Evolutionary conservation across 2,329 filamentous ascomycete species (phyloP), one percentile per base, ranked within the genome.

Genomic region (Ophiocordyceps camponoti-floridani): DNA sequence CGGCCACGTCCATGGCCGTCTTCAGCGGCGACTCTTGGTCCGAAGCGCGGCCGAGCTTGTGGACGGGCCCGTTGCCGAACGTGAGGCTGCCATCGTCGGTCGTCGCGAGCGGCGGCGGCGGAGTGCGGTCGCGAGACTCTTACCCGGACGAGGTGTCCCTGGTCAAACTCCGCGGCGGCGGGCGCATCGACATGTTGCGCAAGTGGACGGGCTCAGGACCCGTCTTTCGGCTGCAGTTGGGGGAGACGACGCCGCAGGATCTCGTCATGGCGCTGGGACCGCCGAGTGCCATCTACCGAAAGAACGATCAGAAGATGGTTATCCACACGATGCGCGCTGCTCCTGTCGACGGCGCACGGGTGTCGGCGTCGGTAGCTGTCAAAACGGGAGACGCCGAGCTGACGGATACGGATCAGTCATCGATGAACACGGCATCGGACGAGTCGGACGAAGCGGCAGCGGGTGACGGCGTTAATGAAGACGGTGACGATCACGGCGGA

Each of bases 1-100:
- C 82, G 7, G 88, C 89, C 2, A 80, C 73, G 0, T 85, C 84
- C 1, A 91, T 96, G 82, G 87, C 88, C 4, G 74, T 98, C 4
- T 98, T 94, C 58, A 81, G 77, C 53, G 91, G 91, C 23, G 75
- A 83, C 44, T 95, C 88, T 2, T 98, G 91, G 91, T 75, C 85
- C 1, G 83, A 93, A 52, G 82, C 82, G 12, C 75, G 89, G 48
- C 71, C 75, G 26, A 77, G 70, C 11, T 65, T 98, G 1, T 96
- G 87, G 70, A 84, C 79, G 1, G 79, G 81, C 51, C 66, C 72
- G 10, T 74, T 89, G 7, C 75, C 81, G 1, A 83, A 84, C 53
- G 75, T 88, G 49, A 81, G 89, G 51, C 77, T 79, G 2, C 75
- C 82, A 41, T 70, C 78, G 1, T 69, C 84, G 2, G 66, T 80